Evolutionary conservation across 805 yeast species (phyloP).

Genomic region (Lachancea nothofagi): DNA sequence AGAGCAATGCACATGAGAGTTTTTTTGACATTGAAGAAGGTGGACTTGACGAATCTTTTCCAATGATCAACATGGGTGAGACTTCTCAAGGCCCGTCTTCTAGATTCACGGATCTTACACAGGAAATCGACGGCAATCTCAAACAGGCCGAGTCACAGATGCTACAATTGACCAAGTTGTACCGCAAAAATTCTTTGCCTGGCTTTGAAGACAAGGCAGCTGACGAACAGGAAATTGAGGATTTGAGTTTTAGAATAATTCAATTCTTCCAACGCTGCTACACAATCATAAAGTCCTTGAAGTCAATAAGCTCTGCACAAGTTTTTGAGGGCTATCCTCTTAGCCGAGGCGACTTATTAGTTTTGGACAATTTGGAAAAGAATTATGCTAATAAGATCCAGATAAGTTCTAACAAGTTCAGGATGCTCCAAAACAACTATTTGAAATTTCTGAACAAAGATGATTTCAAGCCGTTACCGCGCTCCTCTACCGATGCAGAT

Average conservation of each 20-base stretch:
- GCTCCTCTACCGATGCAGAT: slow-evolving; percentile 20
- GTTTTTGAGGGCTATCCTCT: slow-evolving; percentile 33
- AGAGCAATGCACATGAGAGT: slow-evolving; percentile 12
- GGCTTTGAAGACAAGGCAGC: slow-evolving; percentile 76
- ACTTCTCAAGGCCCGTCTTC: slow-evolving; percentile 42
- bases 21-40: slow-evolving; percentile 45
- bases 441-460: slow-evolving; percentile 79
- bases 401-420: slow-evolving; percentile 64
- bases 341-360: slow-evolving; percentile 46
- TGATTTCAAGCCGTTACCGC: slow-evolving; percentile 50
- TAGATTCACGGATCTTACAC: slow-evolving; percentile 64
- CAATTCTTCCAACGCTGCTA: slow-evolving; percentile 75
- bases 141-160: slow-evolving; percentile 47
- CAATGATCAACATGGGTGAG: slow-evolving; percentile 23
- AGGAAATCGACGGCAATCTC: slow-evolving; percentile 62
- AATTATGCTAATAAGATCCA: slow-evolving; percentile 83
- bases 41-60: slow-evolving; percentile 28
- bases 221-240: slow-evolving; percentile 76
- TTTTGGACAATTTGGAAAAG: slow-evolving; percentile 76
- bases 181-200: slow-evolving; percentile 79
- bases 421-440: slow-evolving; percentile 85
- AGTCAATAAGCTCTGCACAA: slow-evolving; percentile 37
- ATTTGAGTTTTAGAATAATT: slow-evolving; percentile 67
- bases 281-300: slow-evolving; percentile 62
- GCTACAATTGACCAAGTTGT: slow-evolving; percentile 58